Conservation (phyloP, 176 grass and related monocot species). For the Oryza glaberrima region DNA sequence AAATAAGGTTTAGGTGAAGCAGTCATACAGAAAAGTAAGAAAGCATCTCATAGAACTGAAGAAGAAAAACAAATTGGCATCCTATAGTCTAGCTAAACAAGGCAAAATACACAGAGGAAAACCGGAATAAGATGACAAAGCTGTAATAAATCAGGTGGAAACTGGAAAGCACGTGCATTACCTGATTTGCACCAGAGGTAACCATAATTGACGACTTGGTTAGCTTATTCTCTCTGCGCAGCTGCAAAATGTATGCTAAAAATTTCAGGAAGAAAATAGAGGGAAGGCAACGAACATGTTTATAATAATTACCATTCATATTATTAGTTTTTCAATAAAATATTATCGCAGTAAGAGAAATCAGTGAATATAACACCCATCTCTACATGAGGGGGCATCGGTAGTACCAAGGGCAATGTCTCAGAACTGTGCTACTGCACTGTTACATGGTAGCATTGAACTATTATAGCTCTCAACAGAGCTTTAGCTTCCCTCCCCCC, state of each 20-base stretch:
- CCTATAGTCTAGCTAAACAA: neutral
- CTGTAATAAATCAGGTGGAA: slow-evolving; percentile 7
- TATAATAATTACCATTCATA: neutral
- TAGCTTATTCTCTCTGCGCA: slow-evolving; percentile 82
- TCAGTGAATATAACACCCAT: neutral
- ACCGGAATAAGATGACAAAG: neutral
- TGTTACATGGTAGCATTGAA: neutral
- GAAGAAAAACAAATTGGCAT: neutral
- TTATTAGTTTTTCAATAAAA: neutral
- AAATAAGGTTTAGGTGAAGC: slow-evolving; percentile 30
- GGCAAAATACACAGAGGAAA: neutral
- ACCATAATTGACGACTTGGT: slow-evolving; percentile 93
- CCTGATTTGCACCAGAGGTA: slow-evolving; percentile 97
- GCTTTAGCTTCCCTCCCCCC: neutral
- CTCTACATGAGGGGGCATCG: neutral
- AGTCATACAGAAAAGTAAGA: slow-evolving; percentile 18
- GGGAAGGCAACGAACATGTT: neutral
- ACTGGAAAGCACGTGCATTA: slow-evolving; percentile 29
- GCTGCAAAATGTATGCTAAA: slow-evolving; percentile 48
- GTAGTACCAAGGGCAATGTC: neutral
- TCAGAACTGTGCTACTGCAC: neutral
- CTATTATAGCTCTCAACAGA: slow-evolving; percentile 6
- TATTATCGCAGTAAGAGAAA: neutral
- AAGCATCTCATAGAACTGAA: neutral
- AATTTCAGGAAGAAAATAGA: neutral